Percentiles rank a stretch among this genome's conserved stretches.
Evolutionary conservation across 345 rosid genomes (phyloP).

Genomic region (Camelina neglecta): DNA sequence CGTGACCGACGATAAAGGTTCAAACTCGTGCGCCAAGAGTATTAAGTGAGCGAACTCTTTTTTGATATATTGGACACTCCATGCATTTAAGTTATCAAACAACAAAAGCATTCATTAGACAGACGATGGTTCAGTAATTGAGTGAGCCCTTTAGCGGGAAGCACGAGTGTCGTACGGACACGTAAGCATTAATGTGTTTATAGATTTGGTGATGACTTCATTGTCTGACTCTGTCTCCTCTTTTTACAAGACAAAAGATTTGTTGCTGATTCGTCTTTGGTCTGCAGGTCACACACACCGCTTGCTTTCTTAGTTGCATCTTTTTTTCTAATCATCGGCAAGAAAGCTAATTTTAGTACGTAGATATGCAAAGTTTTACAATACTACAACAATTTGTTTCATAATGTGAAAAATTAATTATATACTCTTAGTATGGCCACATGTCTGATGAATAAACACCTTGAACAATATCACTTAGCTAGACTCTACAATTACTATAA

Average conservation of each 20-base stretch:
- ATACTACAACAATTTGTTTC: not conserved
- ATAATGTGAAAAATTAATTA: not conserved
- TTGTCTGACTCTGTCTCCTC: constrained; percentile 59
- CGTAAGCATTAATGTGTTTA: constrained; percentile 69
- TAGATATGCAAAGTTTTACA: not conserved
- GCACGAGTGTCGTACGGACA: constrained; percentile 52
- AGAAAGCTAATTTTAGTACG: constrained; percentile 2
- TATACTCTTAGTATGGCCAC: not conserved
- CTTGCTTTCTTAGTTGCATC: not conserved
- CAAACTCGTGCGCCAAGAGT: constrained; percentile 38
- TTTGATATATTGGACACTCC: constrained; percentile 13
- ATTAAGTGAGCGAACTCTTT: constrained; percentile 27
- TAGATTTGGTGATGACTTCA: constrained; percentile 72
- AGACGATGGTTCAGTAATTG: constrained; percentile 31
- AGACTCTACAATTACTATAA: not conserved
- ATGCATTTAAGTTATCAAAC: constrained; percentile 30
- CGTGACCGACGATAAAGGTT: constrained; percentile 35
- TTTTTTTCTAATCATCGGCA: not conserved
- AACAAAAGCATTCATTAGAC: constrained; percentile 33
- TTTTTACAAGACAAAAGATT: constrained; percentile 48
- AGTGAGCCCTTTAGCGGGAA: constrained; percentile 34
- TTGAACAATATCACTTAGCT: not conserved
- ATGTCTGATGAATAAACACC: not conserved
- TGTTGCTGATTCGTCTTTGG: constrained; percentile 31
- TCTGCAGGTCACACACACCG: constrained; percentile 15